These are phyloP conservation scores for Entophlyctis helioformis DNA, from an alignment of 192 early-diverging fungal species.

Conservation along the genomic window DNA sequence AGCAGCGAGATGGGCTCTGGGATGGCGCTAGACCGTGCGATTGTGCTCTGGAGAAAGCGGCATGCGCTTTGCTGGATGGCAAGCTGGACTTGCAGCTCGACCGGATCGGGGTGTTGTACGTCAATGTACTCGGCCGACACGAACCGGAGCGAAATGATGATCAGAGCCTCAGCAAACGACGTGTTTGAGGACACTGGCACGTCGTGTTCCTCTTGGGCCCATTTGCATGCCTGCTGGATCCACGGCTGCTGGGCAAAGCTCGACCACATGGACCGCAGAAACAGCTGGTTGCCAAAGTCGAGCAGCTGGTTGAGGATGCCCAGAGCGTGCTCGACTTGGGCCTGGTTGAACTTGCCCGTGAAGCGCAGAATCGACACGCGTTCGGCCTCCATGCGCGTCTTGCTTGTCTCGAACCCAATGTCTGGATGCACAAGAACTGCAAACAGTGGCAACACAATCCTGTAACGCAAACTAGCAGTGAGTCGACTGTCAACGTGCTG, in stretches of 20 bases:
- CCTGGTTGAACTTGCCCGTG: constrained; percentile 49
- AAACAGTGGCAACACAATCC: constrained; percentile 50
- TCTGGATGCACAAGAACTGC: constrained; percentile 13
- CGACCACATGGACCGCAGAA: constrained; percentile 35
- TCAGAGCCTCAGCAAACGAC: constrained; percentile 13
- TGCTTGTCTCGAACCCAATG: constrained; percentile 3
- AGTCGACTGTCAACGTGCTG: not conserved
- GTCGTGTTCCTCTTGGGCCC: not conserved
- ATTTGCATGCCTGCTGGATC: not conserved
- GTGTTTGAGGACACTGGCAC: not conserved
- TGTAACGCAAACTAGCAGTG: too few species aligned
- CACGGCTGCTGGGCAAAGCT: not conserved
- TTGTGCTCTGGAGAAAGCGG: too few species aligned
- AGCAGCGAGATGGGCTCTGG: too few species aligned
- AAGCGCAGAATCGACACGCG: constrained; percentile 32
- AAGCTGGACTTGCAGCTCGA: constrained; percentile 31
- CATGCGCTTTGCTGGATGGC: too few species aligned
- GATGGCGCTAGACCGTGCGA: too few species aligned
- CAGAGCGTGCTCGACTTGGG: constrained; percentile 54
- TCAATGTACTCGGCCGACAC: not conserved
- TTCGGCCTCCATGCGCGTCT: constrained; percentile 1
- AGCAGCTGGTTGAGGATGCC: constrained; percentile 37
- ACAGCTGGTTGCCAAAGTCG: constrained; percentile 37
- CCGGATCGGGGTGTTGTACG: constrained; percentile 21
- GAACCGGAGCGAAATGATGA: constrained; percentile 14